Base-by-base conservation (phyloP, 148 eudicot genomes). In the Pharnaceum exiguum region DNA sequence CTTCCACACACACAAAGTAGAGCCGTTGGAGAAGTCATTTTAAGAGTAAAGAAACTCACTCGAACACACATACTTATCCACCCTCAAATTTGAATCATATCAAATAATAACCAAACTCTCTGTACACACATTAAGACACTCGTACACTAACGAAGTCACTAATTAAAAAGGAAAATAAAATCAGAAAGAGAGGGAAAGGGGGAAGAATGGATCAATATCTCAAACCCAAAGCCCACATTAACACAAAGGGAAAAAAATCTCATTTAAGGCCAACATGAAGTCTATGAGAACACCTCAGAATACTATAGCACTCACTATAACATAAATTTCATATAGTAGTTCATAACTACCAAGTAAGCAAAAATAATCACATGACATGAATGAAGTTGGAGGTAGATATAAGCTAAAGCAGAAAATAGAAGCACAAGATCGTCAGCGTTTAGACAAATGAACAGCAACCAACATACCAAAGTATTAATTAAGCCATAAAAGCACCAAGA, bases 401-500 rank as follows among this genome's bases (percentile, higher is more conserved):
- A 35, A 17, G 26, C 29, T 39, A 12, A 19, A 2, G 49, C 46
- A 32, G 25, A 24, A 51, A 52, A 7, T 5, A 43, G n/a, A 21
- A 25, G 38, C 46, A 56, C 29, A 39, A 59, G 25, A 51, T 7
- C 26, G 18, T 46, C 33, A 53, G 45, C 51, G 21, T 62, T 9
- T 27, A 36, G 38, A 46, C n/a, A n/a, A n/a, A n/a, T n/a, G 18
- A 54, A 27, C 37, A 28, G 33, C 50, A 69, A 48, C 18, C 50
- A 48, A 55, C 55, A 43, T 62, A 61, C 28, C 43, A 26, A 49
- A 25, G 56, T 35, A n/a, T n/a, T n/a, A n/a, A n/a, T 22, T 17
- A 63, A 44, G 60, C 40, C 57, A 52, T 48, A 71, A 10, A 67
- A 60, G 51, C 68, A 76, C 54, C 60, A 65, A 71, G 74, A 68